Evolutionary conservation across 2,329 filamentous ascomycete genomes (phyloP).

Genomic region (Neofusicoccum umdonicola): DNA sequence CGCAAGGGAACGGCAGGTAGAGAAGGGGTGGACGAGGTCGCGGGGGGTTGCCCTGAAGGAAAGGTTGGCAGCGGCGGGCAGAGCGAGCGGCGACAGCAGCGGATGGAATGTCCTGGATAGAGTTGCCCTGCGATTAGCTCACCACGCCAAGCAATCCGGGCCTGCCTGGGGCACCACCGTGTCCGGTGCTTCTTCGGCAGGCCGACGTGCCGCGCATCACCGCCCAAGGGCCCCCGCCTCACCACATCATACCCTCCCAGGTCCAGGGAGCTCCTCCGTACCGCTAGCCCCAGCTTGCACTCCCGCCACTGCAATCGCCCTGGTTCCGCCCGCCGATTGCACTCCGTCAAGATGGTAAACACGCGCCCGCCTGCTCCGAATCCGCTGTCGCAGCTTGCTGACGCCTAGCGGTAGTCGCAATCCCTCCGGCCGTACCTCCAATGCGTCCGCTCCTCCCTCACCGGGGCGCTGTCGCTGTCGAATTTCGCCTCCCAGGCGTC

Average conservation of each 20-base stretch:
- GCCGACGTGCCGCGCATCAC: conserved; percentile 11
- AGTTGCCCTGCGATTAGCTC: conserved; percentile 12
- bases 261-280: conserved; percentile 13
- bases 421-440: conserved; percentile 94
- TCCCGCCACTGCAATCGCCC: background rate
- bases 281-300: conserved; percentile 4
- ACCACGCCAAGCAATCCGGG: conserved; percentile 8
- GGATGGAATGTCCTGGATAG: conserved; percentile 12
- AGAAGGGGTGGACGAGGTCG: background rate
- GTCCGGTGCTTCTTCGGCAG: conserved; percentile 1
- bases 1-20: background rate
- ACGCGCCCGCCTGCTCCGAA: background rate
- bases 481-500: conserved; percentile 97
- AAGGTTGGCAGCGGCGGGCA: background rate
- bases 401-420: conserved; percentile 67
- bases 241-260: conserved; percentile 14
- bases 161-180: background rate
- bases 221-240: conserved; percentile 15
- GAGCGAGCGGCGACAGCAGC: conserved; percentile 2
- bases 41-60: background rate
- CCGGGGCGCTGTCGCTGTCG: conserved; percentile 86
- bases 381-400: conserved; percentile 21
- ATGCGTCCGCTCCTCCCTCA: conserved; percentile 91
- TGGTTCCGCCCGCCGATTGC: background rate
- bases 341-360: conserved; percentile 9